phyloP scores from a whole-genome alignment of 345 rosid species.

The Melastoma malabathricum region DNA sequence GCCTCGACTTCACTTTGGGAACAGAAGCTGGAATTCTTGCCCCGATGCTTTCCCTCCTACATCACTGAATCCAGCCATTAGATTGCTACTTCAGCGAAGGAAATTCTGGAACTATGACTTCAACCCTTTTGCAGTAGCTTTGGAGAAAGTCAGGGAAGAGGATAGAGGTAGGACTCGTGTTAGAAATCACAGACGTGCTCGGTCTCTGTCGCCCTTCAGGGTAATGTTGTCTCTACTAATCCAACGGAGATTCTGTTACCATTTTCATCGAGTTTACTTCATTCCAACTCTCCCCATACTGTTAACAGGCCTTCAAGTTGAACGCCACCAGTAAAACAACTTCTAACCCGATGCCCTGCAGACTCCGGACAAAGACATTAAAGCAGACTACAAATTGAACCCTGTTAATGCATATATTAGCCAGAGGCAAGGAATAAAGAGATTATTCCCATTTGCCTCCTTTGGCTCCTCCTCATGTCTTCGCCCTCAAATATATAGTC shows the following conservation, averaged over 20 bases:
- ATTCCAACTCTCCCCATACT: too few relatives aligned
- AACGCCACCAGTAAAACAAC: too few relatives aligned
- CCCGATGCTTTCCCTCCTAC: conserved; percentile 9
- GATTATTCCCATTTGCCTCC: too few relatives aligned
- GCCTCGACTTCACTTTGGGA: conserved; percentile 12
- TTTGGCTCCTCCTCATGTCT: too few relatives aligned
- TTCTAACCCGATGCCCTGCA: too few relatives aligned
- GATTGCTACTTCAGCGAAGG: conserved; percentile 19
- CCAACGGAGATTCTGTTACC: not conserved
- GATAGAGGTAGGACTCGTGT: not conserved
- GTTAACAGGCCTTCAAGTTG: too few relatives aligned
- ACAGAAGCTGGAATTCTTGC: not conserved
- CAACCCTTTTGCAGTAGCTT: conserved; percentile 45
- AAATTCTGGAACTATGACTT: conserved; percentile 38
- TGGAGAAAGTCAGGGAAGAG: conserved; percentile 29
- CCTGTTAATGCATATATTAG: too few relatives aligned
- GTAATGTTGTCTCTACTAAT: not conserved
- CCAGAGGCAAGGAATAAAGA: too few relatives aligned
- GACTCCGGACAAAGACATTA: too few relatives aligned
- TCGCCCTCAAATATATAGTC: too few relatives aligned
- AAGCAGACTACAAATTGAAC: too few relatives aligned
- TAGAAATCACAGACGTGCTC: conserved; percentile 13
- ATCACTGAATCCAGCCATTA: conserved; percentile 8
- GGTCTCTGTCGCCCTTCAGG: conserved; percentile 22
- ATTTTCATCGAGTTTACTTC: too few relatives aligned